These are phyloP conservation scores for Naematelia aurantialba DNA, from an alignment of 768 basidiomycete species.

Conservation along the genomic window DNA sequence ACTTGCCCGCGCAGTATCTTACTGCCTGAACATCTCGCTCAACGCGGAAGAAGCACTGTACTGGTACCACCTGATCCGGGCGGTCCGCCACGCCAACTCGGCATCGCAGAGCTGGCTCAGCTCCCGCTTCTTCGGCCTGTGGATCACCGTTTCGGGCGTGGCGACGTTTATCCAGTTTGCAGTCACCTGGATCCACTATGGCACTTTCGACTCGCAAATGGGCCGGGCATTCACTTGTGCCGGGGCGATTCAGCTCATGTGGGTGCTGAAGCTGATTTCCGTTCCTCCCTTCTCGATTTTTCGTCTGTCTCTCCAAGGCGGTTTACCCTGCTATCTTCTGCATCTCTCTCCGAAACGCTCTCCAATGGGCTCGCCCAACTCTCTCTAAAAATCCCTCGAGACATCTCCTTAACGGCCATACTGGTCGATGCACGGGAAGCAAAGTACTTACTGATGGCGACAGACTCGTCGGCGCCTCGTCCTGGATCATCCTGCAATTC, in stretches of 20 bases:
- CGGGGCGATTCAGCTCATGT: conserved; percentile 28
- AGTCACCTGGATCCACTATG: conserved; percentile 15
- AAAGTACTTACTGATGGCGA: too few relatives aligned
- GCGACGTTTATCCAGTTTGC: conserved; percentile 9
- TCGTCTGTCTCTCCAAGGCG: not conserved
- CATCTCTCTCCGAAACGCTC: too few relatives aligned
- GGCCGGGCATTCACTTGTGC: conserved; percentile 13
- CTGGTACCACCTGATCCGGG: conserved; percentile 39
- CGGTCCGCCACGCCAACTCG: conserved; percentile 29
- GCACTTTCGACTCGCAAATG: conserved; percentile 14
- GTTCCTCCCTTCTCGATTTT: too few relatives aligned
- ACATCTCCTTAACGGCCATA: too few relatives aligned
- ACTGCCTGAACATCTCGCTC: conserved; percentile 26
- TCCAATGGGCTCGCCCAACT: too few relatives aligned
- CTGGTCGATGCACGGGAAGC: too few relatives aligned
- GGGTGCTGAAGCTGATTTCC: too few relatives aligned
- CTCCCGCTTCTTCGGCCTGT: conserved; percentile 26
- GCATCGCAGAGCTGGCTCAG: conserved; percentile 19
- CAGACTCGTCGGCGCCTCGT: conserved; percentile 22
- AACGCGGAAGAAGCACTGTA: conserved; percentile 37
- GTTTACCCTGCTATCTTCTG: not conserved
- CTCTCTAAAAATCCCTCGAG: too few relatives aligned
- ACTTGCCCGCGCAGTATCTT: conserved; percentile 19
- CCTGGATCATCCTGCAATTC: conserved; percentile 28
- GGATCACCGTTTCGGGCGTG: conserved; percentile 23